These are phyloP conservation scores for Phyllostachys edulis DNA, from an alignment of 176 grass and related monocot genomes.

Conservation along the genomic window DNA sequence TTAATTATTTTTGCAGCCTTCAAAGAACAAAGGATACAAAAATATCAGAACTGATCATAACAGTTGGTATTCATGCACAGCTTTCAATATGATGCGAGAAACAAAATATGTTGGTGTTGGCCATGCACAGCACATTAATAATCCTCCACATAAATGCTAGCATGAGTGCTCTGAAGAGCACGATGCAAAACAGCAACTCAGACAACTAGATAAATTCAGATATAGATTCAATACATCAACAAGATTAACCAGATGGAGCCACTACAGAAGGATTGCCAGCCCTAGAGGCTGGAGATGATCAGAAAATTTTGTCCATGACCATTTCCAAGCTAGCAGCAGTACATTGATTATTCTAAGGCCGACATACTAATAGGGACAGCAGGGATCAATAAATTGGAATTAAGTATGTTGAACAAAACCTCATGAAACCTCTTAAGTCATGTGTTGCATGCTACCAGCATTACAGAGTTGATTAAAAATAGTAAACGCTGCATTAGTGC, in stretches of 20 bases:
- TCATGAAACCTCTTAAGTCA: not conserved
- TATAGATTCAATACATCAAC: not conserved
- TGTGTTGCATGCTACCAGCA: not conserved
- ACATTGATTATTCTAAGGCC: not conserved
- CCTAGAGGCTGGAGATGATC: not conserved
- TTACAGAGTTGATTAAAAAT: not conserved
- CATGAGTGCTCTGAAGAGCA: slow-evolving; percentile 6
- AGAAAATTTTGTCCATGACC: not conserved
- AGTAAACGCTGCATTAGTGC: not conserved
- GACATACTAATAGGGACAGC: no score
- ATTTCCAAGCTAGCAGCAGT: slow-evolving; percentile 12
- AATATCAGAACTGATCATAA: slow-evolving; percentile 26
- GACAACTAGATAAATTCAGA: not conserved
- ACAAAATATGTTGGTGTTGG: slow-evolving; percentile 15
- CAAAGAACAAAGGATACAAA: slow-evolving; percentile 39
- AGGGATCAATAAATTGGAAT: no score
- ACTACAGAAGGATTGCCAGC: not conserved
- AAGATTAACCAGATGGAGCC: slow-evolving; percentile 5
- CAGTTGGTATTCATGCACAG: slow-evolving; percentile 5
- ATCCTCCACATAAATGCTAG: slow-evolving; percentile 9
- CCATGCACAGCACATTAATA: not conserved
- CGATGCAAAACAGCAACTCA: not conserved
- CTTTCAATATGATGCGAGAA: slow-evolving; percentile 1
- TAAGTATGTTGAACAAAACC: not conserved
- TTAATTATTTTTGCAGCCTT: slow-evolving; percentile 95